phyloP scores from a whole-genome alignment of 2,329 filamentous ascomycete genomes.

The Neofusicoccum parvum region DNA sequence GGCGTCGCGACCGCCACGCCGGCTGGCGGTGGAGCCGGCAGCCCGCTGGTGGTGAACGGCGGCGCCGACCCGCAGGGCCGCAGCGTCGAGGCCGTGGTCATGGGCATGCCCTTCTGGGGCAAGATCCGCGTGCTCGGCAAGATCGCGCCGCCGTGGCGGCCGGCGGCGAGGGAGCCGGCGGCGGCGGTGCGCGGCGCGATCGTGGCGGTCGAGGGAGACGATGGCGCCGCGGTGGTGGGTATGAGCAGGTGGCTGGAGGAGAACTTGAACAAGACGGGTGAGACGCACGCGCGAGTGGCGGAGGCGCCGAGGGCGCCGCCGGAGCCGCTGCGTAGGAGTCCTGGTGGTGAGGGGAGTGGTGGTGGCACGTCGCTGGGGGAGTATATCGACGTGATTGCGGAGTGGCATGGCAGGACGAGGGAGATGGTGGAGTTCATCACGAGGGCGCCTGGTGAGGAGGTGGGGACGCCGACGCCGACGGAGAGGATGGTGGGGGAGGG shows the following conservation, averaged over 20 bases:
- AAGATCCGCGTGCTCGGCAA: constrained; percentile 77
- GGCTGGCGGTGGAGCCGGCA: neutral
- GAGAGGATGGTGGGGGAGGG: neutral
- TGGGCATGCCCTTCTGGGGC: constrained; percentile 71
- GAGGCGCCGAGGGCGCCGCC: constrained; percentile 50
- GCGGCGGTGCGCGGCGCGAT: constrained; percentile 69
- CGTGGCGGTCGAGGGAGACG: constrained; percentile 79
- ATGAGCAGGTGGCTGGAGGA: constrained; percentile 67
- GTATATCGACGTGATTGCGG: constrained; percentile 69
- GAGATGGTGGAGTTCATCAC: constrained; percentile 67
- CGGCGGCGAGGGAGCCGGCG: constrained; percentile 18
- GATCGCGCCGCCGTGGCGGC: constrained; percentile 66
- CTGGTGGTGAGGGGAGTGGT: neutral
- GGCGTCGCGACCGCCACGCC: constrained; percentile 1
- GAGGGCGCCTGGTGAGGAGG: neutral
- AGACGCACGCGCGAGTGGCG: constrained; percentile 53
- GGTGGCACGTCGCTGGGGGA: constrained; percentile 38
- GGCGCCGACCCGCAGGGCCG: constrained; percentile 26
- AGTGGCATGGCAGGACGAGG: constrained; percentile 75
- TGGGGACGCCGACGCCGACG: neutral
- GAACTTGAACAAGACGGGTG: constrained; percentile 54
- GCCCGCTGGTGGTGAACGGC: neutral
- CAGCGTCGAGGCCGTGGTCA: constrained; percentile 69
- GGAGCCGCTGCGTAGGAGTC: constrained; percentile 25
- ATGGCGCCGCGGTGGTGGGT: constrained; percentile 62